These are phyloP conservation scores for Micromonas pusilla DNA, from an alignment of 139 green algal species.

Conservation along the genomic window DNA sequence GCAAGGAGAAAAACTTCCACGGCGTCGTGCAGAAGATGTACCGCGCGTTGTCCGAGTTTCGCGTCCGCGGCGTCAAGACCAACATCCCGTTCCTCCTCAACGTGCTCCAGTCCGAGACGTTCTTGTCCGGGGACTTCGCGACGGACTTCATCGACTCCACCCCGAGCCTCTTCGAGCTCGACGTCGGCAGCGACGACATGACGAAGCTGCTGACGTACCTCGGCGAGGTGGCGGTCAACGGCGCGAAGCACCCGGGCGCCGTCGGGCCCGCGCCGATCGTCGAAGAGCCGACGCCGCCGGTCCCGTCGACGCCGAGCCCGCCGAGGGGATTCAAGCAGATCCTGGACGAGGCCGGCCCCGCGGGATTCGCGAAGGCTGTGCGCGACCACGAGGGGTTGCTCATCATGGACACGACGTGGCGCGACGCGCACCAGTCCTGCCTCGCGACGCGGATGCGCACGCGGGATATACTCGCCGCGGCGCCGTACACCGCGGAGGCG, in stretches of 20 bases:
- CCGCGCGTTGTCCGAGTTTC: conserved; percentile 79
- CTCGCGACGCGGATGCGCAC: conserved; percentile 81
- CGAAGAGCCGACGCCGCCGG: conserved; percentile 40
- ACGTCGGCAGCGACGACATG: conserved; percentile 7
- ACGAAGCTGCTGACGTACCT: conserved; percentile 68
- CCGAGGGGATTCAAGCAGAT: conserved; percentile 36
- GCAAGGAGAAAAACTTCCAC: conserved; percentile 58
- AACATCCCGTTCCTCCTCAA: conserved; percentile 89
- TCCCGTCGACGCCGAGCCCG: neutral
- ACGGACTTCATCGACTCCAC: conserved; percentile 80
- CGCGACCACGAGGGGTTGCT: conserved; percentile 76
- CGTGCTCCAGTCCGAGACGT: conserved; percentile 78
- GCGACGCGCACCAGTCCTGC: conserved; percentile 85
- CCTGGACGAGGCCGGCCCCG: conserved; percentile 61
- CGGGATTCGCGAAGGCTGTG: conserved; percentile 74
- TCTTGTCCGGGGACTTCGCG: conserved; percentile 55
- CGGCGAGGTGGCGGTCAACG: conserved; percentile 76
- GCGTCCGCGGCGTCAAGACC: conserved; percentile 87
- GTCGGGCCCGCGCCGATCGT: conserved; percentile 52
- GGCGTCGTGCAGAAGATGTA: conserved; percentile 77
- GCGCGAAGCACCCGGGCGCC: conserved; percentile 68
- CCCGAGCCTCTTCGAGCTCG: conserved; percentile 59
- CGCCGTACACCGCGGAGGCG: conserved; percentile 53
- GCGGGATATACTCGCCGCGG: conserved; percentile 74
- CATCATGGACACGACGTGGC: conserved; percentile 87